Conservation (phyloP, 2,329 filamentous ascomycete species). For the Elsinoe ampelina region DNA sequence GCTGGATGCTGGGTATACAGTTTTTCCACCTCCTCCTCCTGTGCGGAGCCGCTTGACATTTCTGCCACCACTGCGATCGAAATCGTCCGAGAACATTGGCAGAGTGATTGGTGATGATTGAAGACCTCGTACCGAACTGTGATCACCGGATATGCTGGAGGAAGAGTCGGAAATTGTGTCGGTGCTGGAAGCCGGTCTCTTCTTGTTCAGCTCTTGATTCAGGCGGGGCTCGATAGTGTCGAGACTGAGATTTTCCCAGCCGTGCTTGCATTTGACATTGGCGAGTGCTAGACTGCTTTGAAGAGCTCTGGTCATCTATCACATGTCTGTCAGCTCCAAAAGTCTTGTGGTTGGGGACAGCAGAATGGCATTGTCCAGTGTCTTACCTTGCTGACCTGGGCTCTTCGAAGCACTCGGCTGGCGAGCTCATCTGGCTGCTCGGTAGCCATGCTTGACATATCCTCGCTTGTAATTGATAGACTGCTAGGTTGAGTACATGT, state of each 20-base stretch:
- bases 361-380: constrained; percentile 1
- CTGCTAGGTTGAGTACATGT: neutral
- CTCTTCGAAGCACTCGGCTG: constrained; percentile 28
- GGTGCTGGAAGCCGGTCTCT: constrained; percentile 54
- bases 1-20: constrained; percentile 21
- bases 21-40: constrained; percentile 10
- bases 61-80: constrained; percentile 57
- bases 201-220: constrained; percentile 67
- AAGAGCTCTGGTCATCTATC: constrained; percentile 80
- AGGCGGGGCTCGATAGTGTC: constrained; percentile 78
- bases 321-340: constrained; percentile 6
- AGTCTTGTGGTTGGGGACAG: neutral
- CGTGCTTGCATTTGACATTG: constrained; percentile 94
- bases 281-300: constrained; percentile 91
- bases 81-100: constrained; percentile 73
- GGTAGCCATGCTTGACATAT: constrained; percentile 21
- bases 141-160: constrained; percentile 69
- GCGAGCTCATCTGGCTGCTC: constrained; percentile 28
- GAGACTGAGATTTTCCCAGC: constrained; percentile 83
- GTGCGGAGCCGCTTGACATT: constrained; percentile 24
- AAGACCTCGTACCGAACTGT: constrained; percentile 55
- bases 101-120: constrained; percentile 80
- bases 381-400: constrained; percentile 32
- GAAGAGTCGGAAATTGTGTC: constrained; percentile 81
- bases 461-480: neutral